Evolutionary conservation across 2,329 filamentous ascomycete genomes (phyloP), one percentile per base, ranked within the genome.

Genomic region (Cladobotryum mycophilum): DNA sequence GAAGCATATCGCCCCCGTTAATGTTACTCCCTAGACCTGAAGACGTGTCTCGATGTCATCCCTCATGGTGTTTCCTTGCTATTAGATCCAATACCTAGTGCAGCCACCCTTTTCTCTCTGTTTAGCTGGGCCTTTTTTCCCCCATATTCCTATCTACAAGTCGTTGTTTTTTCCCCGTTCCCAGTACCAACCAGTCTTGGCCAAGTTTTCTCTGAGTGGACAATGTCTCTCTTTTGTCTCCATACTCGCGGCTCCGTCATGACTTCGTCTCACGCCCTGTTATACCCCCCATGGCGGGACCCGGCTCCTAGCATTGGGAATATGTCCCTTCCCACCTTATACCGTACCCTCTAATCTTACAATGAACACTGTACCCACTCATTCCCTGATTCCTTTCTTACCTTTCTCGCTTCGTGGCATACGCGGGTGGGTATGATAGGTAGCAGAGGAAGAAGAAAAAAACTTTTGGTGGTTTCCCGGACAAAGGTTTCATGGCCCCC

Each of bases 31-130:
- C 41, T 22, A 46, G 22, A 36, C 30, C 45, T 36, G 45, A 25
- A 37, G 18, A 42, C 43, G 50, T 52, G 46, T 45, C 50, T 41
- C 47, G 51, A 48, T 47, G 43, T 54, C 52, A 30, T 41, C 43
- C 44, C 48, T 38, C 38, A 56, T 53, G 54, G 57, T 55, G 56
- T 48, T 61, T 52, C 51, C 53, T 49, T 56, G 53, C 37, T 48
- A 49, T 49, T 58, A 53, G 58, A 35, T 54, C 61, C 44, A 60
- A 45, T 51, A 46, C 59, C 9, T 65, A 63, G 62, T 61, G 63
- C 62, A 63, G 61, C 62, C 64, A 62, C 61, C 50, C 54, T 58
- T 38, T 44, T 42, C 41, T 33, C 15, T 30, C n/a, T n/a, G n/a
- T n/a, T n/a, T n/a, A n/a, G n/a, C n/a, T n/a, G n/a, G n/a, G n/a